Evolutionary conservation across 202 grass and related monocot species (phyloP), one percentile per base, ranked within the genome.

Genomic region (Tripidium arundinaceum): DNA sequence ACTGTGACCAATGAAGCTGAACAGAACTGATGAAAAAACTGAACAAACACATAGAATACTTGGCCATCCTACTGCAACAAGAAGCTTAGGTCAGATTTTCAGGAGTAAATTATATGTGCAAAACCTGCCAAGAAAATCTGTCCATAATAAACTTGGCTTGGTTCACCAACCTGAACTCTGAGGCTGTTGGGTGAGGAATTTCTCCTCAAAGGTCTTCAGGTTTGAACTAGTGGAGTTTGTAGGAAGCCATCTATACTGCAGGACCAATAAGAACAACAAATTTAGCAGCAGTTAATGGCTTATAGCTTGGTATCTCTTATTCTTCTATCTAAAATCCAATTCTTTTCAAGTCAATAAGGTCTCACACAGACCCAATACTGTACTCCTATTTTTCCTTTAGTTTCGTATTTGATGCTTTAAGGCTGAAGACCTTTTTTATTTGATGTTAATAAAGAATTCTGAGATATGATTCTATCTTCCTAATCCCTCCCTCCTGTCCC

Each of bases 231-330:
- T 75, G 15, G 90, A 91, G 61, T 85, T 99, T 89, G 73, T 76
- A 66, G 96, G 90, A 86, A 99, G 96, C 84, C 90, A 99, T 88
- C 84, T 91, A 85, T 99, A 99, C 96, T 99, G 92, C 73, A 93
- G 33, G 74, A 68, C 78, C 74, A 83, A 76, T 7, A 26, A 76
- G 72, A 76, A 47, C 25, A 67, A 64, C 9, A 70, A 82, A 82
- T 78, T 81, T 50, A 91, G 83, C 62, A 66, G 14, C 42, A 68
- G 61, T 42, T 61, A 62, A 1, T 61, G 18, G 5, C 6, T 24
- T 29, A 22, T 60, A 67, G 47, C 14, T 74, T 74, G 38, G 42
- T 84, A 16, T 12, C 14, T 57, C 2, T n/a, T 67, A 65, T 74
- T 57, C 25, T 74, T 33, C 9, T 58, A 58, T 19, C 11, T 65